These are phyloP conservation scores for Nasturtium officinale DNA, from an alignment of 345 rosid genomes.

Conservation along the genomic window DNA sequence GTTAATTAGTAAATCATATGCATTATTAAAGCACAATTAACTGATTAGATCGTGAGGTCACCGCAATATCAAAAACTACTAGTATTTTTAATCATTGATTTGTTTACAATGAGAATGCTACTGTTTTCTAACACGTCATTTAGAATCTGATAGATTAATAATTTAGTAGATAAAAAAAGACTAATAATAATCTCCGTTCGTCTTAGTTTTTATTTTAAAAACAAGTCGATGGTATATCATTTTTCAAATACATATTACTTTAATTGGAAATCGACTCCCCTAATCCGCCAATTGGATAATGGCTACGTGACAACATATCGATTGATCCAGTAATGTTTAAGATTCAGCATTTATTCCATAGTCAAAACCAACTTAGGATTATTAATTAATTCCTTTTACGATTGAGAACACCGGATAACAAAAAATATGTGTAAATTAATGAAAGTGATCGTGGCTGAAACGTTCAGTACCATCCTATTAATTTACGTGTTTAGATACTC, in stretches of 20 bases:
- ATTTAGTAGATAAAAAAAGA: neutral
- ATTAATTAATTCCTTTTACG: neutral
- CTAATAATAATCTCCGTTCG: neutral
- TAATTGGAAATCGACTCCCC: neutral
- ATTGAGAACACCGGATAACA: neutral
- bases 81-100: too few species aligned
- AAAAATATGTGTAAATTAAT: neutral
- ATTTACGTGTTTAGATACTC: neutral
- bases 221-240: neutral
- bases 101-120: neutral
- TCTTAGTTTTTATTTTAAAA: neutral
- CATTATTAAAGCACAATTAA: neutral
- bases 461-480: neutral
- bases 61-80: too few species aligned
- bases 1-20: neutral
- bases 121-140: constrained; percentile 6
- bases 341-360: neutral
- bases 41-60: neutral
- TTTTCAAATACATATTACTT: neutral
- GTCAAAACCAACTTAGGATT: neutral
- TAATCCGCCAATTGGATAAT: neutral
- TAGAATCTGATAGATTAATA: constrained; percentile 3
- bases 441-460: neutral
- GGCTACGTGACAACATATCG: neutral
- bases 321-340: neutral